Evolutionary conservation across 805 yeast species (phyloP).

Genomic region (Saccharomyces mikatae): DNA sequence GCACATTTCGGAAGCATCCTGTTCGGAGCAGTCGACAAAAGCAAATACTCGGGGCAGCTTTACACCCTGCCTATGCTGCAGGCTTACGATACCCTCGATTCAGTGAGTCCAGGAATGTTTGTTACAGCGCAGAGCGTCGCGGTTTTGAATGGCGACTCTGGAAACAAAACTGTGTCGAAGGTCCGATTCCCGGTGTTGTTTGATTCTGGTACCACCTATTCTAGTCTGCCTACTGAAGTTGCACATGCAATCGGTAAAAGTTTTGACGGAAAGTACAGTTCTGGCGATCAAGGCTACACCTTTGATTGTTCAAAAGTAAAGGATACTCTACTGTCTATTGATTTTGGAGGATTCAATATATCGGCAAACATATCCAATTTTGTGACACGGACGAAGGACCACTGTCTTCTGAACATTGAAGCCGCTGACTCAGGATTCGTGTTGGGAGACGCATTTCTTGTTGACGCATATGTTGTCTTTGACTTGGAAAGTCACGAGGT

Average conservation of each 20-base stretch:
- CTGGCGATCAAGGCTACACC: not conserved
- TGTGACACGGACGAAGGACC: constrained; percentile 13
- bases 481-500: constrained; percentile 52
- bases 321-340: too few relatives aligned
- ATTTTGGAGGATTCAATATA: constrained; percentile 49
- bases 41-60: constrained; percentile 40
- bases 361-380: constrained; percentile 38
- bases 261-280: constrained; percentile 28
- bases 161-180: not conserved
- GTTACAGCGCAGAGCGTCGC: constrained; percentile 14
- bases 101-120: not conserved
- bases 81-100: not conserved
- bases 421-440: constrained; percentile 25
- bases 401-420: constrained; percentile 40
- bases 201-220: constrained; percentile 32
- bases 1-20: constrained; percentile 25
- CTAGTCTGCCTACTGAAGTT: constrained; percentile 3
- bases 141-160: constrained; percentile 10
- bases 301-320: not conserved
- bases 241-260: not conserved
- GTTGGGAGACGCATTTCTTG: constrained; percentile 59
- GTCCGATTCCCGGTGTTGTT: constrained; percentile 27
- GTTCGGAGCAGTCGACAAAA: constrained; percentile 49
- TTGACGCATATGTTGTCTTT: constrained; percentile 61
- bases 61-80: constrained; percentile 27